Base-by-base conservation (phyloP, 2,329 filamentous ascomycete species). In the Stagonosporopsis tanaceti region DNA sequence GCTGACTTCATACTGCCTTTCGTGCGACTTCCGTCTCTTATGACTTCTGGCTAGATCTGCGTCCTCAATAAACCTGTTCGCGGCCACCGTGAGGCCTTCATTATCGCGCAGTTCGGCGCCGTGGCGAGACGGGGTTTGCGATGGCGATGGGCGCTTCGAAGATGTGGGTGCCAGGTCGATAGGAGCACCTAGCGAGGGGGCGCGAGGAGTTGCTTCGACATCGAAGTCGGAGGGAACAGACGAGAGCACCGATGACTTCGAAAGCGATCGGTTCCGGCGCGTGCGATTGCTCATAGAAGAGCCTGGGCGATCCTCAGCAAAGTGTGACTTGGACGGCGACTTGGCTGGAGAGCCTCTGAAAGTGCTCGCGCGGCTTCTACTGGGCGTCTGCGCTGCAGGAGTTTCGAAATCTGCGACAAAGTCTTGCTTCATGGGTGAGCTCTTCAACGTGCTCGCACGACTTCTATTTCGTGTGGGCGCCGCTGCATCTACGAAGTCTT, bases 81-180 rank as follows among this genome's bases (percentile, higher is more conserved):
- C 74, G 4, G 75, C 75, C 14, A 74, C 66, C 1, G 75, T 77
- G 42, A 77, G 58, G 7, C 75, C 75, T 50, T 78, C 75, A 42
- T 78, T 77, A 11, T 77, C 76, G 38, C 74, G 71, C 25, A 78
- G 53, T 8, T 57, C 54, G 2, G 54, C 48, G 17, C 38, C 48
- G 2, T 30, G 32, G 38, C 54, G 39, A 8, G 54, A 57, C 7
- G 71, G 67, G 7, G 55, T 63, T 47, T 70, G 64, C 15, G 57
- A 51, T 17, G 57, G 57, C 11, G 66, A 63, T 2, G 61, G 60
- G 11, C 60, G 64, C 41, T 69, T 69, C 6, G 63, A 59, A 2
- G 67, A 53, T 17, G 68, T 63, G 7, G 65, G 60, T 4, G 46
- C 37, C 27, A 60, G 41, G 7, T 70, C 64, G 2, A 59, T 51